phyloP scores from a whole-genome alignment of 2,329 filamentous ascomycete genomes.

The Colletotrichum agaves region DNA sequence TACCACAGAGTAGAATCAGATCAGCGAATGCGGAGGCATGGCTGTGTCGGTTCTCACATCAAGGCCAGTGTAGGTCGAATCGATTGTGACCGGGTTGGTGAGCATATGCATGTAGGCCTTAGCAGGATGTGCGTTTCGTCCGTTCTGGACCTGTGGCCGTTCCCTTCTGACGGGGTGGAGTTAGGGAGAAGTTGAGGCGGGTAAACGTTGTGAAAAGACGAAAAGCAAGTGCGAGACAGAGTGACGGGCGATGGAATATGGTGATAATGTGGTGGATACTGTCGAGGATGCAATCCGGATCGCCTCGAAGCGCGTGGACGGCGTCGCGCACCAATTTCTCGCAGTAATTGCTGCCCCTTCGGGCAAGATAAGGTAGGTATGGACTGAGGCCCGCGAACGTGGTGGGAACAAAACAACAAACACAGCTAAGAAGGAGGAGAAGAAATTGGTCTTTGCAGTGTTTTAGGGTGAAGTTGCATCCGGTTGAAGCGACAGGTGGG shows the following conservation, averaged over 20 bases:
- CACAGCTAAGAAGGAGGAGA: not conserved
- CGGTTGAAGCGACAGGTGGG: constrained; percentile 28
- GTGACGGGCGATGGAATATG: constrained; percentile 1
- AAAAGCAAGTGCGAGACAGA: not conserved
- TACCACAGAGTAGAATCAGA: constrained; percentile 20
- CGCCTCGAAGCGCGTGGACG: constrained; percentile 15
- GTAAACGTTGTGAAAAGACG: not conserved
- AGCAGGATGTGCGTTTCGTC: constrained; percentile 21
- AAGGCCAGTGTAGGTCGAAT: constrained; percentile 12
- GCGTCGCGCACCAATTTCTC: constrained; percentile 4
- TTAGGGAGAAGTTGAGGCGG: constrained; percentile 22
- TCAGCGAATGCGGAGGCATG: constrained; percentile 35
- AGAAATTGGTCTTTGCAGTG: constrained; percentile 1
- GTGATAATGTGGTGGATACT: constrained; percentile 24
- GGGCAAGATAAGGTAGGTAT: not conserved
- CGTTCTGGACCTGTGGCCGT: constrained; percentile 25
- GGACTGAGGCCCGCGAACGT: not conserved
- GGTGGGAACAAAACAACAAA: constrained; percentile 7
- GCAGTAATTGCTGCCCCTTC: constrained; percentile 23
- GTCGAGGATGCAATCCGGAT: constrained; percentile 29
- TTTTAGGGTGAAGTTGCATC: constrained; percentile 36
- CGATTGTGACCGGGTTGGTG: constrained; percentile 19
- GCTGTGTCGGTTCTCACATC: constrained; percentile 23
- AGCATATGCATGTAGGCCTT: constrained; percentile 29
- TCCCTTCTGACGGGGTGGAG: constrained; percentile 22